Percentiles rank a stretch among this genome's conserved stretches.
Evolutionary conservation across 495 filamentous ascomycete genomes (phyloP).

Genomic region (Cercophora newfieldiana): DNA sequence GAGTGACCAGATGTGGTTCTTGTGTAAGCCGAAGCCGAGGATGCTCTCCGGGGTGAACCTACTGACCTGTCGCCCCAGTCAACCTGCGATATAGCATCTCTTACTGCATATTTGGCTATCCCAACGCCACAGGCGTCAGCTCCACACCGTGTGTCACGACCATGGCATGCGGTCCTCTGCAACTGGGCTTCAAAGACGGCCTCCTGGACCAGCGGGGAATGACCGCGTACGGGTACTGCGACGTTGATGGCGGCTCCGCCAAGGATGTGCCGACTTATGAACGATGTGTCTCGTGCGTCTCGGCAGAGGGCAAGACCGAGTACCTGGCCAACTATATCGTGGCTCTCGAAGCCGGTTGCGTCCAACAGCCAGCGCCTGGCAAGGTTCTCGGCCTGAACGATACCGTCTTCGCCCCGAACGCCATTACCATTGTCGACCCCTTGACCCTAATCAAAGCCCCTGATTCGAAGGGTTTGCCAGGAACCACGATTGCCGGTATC

Average conservation of each 20-base stretch:
- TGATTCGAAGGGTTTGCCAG: constrained; percentile 22
- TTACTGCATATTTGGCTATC: constrained; percentile 48
- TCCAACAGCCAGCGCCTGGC: constrained; percentile 46
- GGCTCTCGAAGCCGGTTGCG: constrained; percentile 50
- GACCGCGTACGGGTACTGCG: constrained; percentile 43
- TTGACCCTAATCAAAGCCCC: constrained; percentile 17
- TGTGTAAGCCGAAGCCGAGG: constrained; percentile 41
- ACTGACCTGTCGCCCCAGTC: constrained; percentile 35
- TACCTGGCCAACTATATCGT: constrained; percentile 48
- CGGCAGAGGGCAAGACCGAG: constrained; percentile 35
- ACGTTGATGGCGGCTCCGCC: constrained; percentile 25
- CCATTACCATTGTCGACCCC: constrained; percentile 46
- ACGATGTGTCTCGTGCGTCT: constrained; percentile 42
- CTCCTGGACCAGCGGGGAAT: constrained; percentile 33
- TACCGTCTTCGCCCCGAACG: constrained; percentile 44
- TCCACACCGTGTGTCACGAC: constrained; percentile 45
- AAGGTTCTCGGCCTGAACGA: constrained; percentile 45
- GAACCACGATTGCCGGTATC: constrained; percentile 43
- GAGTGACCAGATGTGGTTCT: constrained; percentile 53
- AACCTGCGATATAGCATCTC: constrained; percentile 48
- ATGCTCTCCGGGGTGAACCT: neutral
- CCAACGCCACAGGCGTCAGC: constrained; percentile 41
- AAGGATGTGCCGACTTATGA: constrained; percentile 28
- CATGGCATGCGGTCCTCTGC: constrained; percentile 42
- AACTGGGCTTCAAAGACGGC: constrained; percentile 33